phyloP scores from a whole-genome alignment of 345 rosid genomes.

The Pistacia vera region DNA sequence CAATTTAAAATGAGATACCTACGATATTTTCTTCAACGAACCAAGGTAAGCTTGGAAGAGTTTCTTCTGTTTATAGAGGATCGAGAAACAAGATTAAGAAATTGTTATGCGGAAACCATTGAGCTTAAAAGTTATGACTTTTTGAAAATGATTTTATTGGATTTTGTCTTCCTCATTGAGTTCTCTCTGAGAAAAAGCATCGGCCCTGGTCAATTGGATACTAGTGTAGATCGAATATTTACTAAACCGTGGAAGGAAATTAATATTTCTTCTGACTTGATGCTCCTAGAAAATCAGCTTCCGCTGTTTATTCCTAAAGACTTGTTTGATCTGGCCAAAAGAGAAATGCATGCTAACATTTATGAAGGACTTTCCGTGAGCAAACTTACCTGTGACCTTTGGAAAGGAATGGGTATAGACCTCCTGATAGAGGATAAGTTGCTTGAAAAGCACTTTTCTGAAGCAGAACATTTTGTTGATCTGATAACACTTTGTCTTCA shows the following conservation, averaged over 20 bases:
- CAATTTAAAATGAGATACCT: conserved; percentile 19
- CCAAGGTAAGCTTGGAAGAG: neutral
- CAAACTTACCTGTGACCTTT: neutral
- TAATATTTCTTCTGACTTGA: conserved; percentile 12
- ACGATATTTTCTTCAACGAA: conserved; percentile 5
- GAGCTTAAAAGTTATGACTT: neutral
- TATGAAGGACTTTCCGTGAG: neutral
- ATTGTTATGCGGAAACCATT: conserved; percentile 8
- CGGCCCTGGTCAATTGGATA: neutral
- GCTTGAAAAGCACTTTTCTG: neutral
- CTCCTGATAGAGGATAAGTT: too few relatives aligned
- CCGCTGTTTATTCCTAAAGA: conserved; percentile 27
- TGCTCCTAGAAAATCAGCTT: conserved; percentile 35
- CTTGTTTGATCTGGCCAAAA: neutral
- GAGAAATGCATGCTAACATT: too few relatives aligned
- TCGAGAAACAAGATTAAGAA: neutral
- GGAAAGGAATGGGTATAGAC: too few relatives aligned
- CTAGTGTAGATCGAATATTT: neutral
- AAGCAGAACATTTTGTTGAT: conserved; percentile 11
- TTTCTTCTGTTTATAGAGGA: neutral
- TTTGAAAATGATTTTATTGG: conserved; percentile 22
- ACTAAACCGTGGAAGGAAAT: neutral
- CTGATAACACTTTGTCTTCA: neutral
- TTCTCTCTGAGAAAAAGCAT: neutral
- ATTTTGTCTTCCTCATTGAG: conserved; percentile 26